Evolutionary conservation across 148 eudicot genomes (phyloP).

Genomic region (Fagopyrum homotropicum): DNA sequence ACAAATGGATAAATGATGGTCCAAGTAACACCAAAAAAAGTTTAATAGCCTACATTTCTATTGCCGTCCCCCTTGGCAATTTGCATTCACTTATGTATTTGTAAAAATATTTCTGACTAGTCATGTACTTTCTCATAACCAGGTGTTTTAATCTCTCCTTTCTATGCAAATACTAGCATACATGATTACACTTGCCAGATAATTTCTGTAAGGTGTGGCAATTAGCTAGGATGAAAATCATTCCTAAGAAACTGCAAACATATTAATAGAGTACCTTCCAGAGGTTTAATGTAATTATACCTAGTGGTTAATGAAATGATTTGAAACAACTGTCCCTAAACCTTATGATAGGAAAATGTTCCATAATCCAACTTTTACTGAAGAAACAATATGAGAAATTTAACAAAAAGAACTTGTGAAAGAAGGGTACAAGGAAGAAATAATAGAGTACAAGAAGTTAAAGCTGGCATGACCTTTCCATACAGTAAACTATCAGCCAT

Average conservation of each 20-base stretch:
- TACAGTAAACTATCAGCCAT: conserved; percentile 58
- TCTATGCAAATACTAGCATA: background rate
- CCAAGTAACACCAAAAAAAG: background rate
- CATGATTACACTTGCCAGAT: background rate
- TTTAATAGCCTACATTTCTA: background rate
- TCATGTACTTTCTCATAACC: background rate
- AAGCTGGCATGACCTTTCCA: conserved; percentile 51
- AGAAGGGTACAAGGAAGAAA: background rate
- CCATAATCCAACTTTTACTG: background rate
- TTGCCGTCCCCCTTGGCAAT: too few relatives aligned
- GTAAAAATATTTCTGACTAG: background rate
- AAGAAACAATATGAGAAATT: background rate
- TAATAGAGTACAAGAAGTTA: conserved; percentile 12
- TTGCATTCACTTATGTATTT: too few relatives aligned
- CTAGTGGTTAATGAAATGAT: background rate
- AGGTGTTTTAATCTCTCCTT: background rate
- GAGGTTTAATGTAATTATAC: background rate
- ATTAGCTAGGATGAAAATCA: background rate
- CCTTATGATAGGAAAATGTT: background rate
- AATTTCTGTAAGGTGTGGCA: background rate
- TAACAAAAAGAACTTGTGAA: background rate
- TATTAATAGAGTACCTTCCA: background rate
- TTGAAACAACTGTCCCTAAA: background rate
- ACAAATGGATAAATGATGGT: background rate
- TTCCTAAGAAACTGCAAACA: conserved; percentile 5